phyloP scores from a whole-genome alignment of 2,329 filamentous ascomycete species.

The Drechslerella coelobrocha region DNA sequence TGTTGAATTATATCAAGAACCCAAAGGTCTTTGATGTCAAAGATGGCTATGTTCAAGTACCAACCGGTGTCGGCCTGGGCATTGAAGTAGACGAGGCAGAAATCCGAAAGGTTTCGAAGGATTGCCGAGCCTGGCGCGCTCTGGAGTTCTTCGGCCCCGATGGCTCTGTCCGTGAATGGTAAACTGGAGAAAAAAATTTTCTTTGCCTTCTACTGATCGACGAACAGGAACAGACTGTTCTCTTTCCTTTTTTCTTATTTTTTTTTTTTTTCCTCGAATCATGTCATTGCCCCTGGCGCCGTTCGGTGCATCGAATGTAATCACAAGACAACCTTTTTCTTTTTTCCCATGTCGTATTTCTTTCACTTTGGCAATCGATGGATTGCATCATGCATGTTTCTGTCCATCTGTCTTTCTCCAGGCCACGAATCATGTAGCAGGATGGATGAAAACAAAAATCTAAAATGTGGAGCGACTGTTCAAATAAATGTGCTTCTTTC shows the following conservation, averaged over 20 bases:
- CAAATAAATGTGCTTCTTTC: background rate
- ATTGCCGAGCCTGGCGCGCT: slow-evolving; percentile 68
- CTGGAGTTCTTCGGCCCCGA: slow-evolving; percentile 73
- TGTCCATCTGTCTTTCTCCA: slow-evolving; percentile 11
- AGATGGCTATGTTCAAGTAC: slow-evolving; percentile 70
- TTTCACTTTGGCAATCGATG: slow-evolving; percentile 21
- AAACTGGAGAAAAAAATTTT: slow-evolving; percentile 52
- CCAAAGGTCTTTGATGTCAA: slow-evolving; percentile 70
- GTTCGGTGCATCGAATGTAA: background rate
- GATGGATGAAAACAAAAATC: slow-evolving; percentile 1
- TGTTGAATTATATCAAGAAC: slow-evolving; percentile 71
- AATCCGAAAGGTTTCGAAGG: slow-evolving; percentile 67
- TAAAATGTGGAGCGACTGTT: background rate
- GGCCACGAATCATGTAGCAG: slow-evolving; percentile 46
- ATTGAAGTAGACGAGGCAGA: slow-evolving; percentile 75
- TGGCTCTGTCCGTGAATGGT: slow-evolving; percentile 74
- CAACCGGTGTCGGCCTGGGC: slow-evolving; percentile 69
- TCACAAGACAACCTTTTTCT: background rate
- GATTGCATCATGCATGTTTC: slow-evolving; percentile 47
- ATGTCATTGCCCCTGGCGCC: background rate
- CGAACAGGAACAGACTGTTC: slow-evolving; percentile 27
- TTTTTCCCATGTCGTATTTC: background rate
- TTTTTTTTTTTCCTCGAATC: background rate
- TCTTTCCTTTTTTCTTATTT: slow-evolving; percentile 12
- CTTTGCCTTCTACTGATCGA: slow-evolving; percentile 17